Conservation (phyloP, 2,329 filamentous ascomycete species). For the Xylariaceae sp. region DNA sequence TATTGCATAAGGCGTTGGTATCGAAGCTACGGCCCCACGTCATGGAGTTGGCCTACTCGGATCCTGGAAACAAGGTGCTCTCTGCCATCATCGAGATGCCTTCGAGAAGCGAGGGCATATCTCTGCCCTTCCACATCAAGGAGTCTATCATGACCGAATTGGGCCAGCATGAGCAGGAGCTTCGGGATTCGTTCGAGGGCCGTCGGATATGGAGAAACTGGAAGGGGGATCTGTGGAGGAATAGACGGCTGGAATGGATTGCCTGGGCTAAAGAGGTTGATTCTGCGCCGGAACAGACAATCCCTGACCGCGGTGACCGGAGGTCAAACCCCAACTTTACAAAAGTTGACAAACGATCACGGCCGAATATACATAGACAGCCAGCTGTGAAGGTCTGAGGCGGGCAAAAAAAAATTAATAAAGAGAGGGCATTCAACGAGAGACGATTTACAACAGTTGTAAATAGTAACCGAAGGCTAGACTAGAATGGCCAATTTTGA, state of each 20-base stretch:
- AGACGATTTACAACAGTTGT: too few relatives aligned
- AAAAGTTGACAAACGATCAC: slow-evolving; percentile 1
- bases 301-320: slow-evolving; percentile 6
- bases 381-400: slow-evolving; percentile 4
- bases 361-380: neutral
- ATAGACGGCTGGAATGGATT: slow-evolving; percentile 49
- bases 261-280: slow-evolving; percentile 50
- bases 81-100: slow-evolving; percentile 45
- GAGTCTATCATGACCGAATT: slow-evolving; percentile 48
- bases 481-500: too few relatives aligned
- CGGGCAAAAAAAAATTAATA: slow-evolving; percentile 8
- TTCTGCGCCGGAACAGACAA: slow-evolving; percentile 16
- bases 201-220: slow-evolving; percentile 53
- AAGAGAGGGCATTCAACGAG: too few relatives aligned
- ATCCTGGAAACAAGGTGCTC: slow-evolving; percentile 47
- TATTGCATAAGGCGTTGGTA: slow-evolving; percentile 52
- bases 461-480: too few relatives aligned
- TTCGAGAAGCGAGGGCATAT: slow-evolving; percentile 42
- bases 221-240: slow-evolving; percentile 54
- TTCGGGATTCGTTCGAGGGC: slow-evolving; percentile 50
- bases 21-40: slow-evolving; percentile 41
- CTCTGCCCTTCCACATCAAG: slow-evolving; percentile 53
- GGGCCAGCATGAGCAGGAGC: slow-evolving; percentile 40
- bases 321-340: slow-evolving; percentile 10
- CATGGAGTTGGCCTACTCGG: slow-evolving; percentile 43